These are phyloP conservation scores for Metschnikowia chrysomelidarum DNA, from an alignment of 805 yeast species.

Conservation along the genomic window DNA sequence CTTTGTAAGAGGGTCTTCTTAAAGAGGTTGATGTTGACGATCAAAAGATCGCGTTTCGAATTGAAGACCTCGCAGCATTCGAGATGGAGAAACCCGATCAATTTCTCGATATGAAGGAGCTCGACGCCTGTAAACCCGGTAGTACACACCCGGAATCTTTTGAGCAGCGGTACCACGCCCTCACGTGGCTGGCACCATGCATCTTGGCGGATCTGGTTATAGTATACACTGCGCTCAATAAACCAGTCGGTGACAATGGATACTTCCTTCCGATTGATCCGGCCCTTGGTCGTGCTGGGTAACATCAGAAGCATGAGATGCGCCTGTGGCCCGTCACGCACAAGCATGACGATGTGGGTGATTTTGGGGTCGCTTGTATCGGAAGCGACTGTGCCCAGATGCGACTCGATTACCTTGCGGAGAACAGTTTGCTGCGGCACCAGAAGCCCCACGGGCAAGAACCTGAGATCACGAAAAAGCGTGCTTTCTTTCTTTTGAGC, in stretches of 20 bases:
- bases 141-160: constrained; percentile 43
- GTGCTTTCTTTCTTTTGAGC: no score
- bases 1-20: constrained; percentile 35
- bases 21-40: constrained; percentile 50
- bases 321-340: constrained; percentile 29
- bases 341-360: constrained; percentile 35
- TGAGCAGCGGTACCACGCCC: constrained; percentile 28
- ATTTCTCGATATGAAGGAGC: constrained; percentile 62
- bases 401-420: constrained; percentile 41
- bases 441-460: constrained; percentile 44
- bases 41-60: constrained; percentile 51
- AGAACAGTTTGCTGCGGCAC: constrained; percentile 37
- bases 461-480: constrained; percentile 43
- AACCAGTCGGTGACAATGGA: constrained; percentile 73
- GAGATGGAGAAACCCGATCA: constrained; percentile 55
- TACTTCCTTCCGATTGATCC: constrained; percentile 20
- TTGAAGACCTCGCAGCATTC: constrained; percentile 48
- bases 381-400: constrained; percentile 39
- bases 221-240: constrained; percentile 68
- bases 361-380: constrained; percentile 21
- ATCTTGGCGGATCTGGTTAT: constrained; percentile 49
- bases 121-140: constrained; percentile 82
- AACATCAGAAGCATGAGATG: constrained; percentile 26
- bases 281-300: constrained; percentile 23
- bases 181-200: constrained; percentile 61